Evolutionary conservation across 768 basidiomycete genomes (phyloP).

Genomic region (Serendipita vermifera): DNA sequence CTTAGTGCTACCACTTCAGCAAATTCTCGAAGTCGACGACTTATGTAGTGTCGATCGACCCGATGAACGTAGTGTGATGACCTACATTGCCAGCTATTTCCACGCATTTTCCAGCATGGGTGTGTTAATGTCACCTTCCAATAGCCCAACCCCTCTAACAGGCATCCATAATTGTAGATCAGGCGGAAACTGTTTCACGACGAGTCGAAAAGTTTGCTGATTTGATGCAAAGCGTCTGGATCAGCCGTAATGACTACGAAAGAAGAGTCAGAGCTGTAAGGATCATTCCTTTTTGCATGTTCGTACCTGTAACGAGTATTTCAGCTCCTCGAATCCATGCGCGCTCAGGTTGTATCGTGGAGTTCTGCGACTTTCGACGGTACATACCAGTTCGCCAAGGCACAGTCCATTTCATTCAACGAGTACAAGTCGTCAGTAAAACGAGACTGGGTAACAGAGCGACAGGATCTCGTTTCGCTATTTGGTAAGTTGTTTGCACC

Average conservation of each 20-base stretch:
- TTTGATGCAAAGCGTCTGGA: conserved; percentile 86
- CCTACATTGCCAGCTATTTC: conserved; percentile 94
- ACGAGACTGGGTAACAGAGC: conserved; percentile 77
- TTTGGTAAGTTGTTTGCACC: conserved; percentile 37
- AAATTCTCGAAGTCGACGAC: conserved; percentile 93
- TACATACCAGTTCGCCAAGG: conserved; percentile 70
- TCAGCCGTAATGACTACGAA: conserved; percentile 83
- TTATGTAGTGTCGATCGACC: conserved; percentile 76
- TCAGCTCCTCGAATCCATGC: conserved; percentile 44
- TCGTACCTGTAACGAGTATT: conserved; percentile 24
- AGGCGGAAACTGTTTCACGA: conserved; percentile 85
- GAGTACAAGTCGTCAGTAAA: conserved; percentile 79
- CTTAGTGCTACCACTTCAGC: conserved; percentile 41
- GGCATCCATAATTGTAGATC: conserved; percentile 41
- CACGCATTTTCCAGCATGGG: conserved; percentile 98
- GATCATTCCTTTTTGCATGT: conserved; percentile 13
- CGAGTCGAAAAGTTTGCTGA: conserved; percentile 94
- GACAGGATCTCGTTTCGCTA: conserved; percentile 73
- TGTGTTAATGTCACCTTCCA: conserved; percentile 27
- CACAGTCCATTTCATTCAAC: conserved; percentile 56
- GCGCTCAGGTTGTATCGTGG: conserved; percentile 42
- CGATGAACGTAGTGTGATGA: conserved; percentile 96
- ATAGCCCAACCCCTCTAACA: neutral
- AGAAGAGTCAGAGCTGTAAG: conserved; percentile 60
- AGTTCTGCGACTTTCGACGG: conserved; percentile 48